A percentile compares a stretch with the other conserved stretches of the same genome.
Evolutionary conservation across 1,284 basidiomycete genomes (phyloP).

Genomic region (Ceratorhiza oryzae-sativae): DNA sequence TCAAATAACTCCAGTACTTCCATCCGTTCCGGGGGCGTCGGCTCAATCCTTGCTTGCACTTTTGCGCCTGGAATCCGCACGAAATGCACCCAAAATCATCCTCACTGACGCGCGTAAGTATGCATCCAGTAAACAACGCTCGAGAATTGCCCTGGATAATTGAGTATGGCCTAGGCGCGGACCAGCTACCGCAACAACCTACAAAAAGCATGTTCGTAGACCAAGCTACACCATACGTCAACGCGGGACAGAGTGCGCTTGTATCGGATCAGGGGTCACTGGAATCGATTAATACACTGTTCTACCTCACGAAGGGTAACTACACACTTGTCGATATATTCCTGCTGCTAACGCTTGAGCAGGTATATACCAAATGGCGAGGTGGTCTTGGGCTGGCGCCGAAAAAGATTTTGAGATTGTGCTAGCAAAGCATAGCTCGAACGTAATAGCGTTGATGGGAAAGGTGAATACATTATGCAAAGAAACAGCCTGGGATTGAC

Average conservation of each 20-base stretch:
- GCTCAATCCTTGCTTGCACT: conserved; percentile 84
- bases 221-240: conserved; percentile 74
- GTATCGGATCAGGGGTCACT: conserved; percentile 60
- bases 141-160: conserved; percentile 40
- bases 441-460: conserved; percentile 80
- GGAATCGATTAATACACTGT: conserved; percentile 53
- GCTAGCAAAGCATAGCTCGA: conserved; percentile 78
- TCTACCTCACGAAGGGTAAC: conserved; percentile 73
- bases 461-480: conserved; percentile 57
- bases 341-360: conserved; percentile 29
- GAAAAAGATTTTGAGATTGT: conserved; percentile 82
- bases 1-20: conserved; percentile 44
- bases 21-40: conserved; percentile 52
- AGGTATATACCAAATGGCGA: conserved; percentile 85
- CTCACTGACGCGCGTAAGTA: conserved; percentile 74
- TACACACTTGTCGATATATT: conserved; percentile 41
- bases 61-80: conserved; percentile 77
- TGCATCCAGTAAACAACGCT: conserved; percentile 6
- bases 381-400: conserved; percentile 78
- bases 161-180: conserved; percentile 62
- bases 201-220: conserved; percentile 73
- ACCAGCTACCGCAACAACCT: conserved; percentile 65
- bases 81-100: conserved; percentile 80
- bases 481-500: neutral
- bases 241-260: conserved; percentile 65